These are phyloP conservation scores for Cladophialophora yegresii DNA, from an alignment of 2,329 filamentous ascomycete genomes.

Conservation along the genomic window DNA sequence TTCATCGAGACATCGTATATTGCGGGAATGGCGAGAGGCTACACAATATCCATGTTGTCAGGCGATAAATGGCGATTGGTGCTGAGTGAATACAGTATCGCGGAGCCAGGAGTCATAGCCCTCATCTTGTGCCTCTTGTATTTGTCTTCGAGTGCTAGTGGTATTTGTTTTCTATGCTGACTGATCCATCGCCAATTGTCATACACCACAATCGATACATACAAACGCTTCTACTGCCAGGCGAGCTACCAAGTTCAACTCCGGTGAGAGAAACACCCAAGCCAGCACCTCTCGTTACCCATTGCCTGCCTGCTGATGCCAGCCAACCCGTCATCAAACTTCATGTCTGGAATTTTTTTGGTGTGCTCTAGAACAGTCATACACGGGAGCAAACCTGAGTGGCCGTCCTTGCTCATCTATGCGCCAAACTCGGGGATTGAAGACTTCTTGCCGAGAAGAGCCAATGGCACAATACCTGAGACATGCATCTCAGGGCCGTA, in stretches of 20 bases:
- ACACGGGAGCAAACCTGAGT: background rate
- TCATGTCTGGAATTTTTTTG: slow-evolving; percentile 20
- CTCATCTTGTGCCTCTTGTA: background rate
- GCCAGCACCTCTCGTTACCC: slow-evolving; percentile 23
- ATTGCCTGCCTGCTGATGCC: slow-evolving; percentile 21
- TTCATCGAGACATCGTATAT: background rate
- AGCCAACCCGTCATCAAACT: slow-evolving; percentile 22
- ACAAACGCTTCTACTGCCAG: slow-evolving; percentile 5
- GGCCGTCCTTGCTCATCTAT: slow-evolving; percentile 17
- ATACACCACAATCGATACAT: slow-evolving; percentile 2
- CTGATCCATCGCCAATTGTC: background rate
- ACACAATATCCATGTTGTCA: no score
- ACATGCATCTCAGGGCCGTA: slow-evolving; percentile 83
- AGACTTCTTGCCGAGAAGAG: slow-evolving; percentile 67
- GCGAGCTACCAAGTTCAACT: slow-evolving; percentile 13
- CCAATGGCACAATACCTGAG: slow-evolving; percentile 91
- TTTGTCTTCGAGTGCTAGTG: background rate
- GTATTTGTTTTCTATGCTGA: background rate
- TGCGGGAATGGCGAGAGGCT: background rate
- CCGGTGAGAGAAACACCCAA: slow-evolving; percentile 21
- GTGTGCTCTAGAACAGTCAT: slow-evolving; percentile 21
- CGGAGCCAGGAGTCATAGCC: background rate
- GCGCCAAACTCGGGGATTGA: slow-evolving; percentile 62
- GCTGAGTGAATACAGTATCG: background rate
- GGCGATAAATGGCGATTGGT: background rate